phyloP scores from a whole-genome alignment of 352 stramenopile species.

The Thalassiosira mediterranea region DNA sequence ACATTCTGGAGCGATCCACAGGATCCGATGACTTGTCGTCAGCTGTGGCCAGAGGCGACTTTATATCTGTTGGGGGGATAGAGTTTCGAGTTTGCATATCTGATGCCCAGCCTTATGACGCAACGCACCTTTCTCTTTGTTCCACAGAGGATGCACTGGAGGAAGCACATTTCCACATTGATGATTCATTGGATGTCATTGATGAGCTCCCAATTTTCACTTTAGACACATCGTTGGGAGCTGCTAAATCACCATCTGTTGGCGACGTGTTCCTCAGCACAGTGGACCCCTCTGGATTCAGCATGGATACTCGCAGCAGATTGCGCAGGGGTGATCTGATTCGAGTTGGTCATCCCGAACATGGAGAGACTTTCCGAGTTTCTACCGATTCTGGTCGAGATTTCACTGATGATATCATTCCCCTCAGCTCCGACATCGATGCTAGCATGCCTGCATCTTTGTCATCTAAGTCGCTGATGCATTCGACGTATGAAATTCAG shows the following conservation, averaged over 20 bases:
- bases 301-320: constrained; percentile 62
- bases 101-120: constrained; percentile 55
- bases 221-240: constrained; percentile 72
- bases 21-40: constrained; percentile 58
- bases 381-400: constrained; percentile 54
- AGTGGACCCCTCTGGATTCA: constrained; percentile 53
- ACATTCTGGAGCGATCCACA: constrained; percentile 50
- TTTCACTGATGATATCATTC: constrained; percentile 60
- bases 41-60: constrained; percentile 73
- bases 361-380: constrained; percentile 81
- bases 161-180: constrained; percentile 46
- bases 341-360: constrained; percentile 75
- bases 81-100: constrained; percentile 82
- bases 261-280: constrained; percentile 68
- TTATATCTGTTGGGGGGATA: constrained; percentile 75
- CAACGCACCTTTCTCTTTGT: constrained; percentile 72
- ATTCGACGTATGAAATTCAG: constrained; percentile 84
- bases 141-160: constrained; percentile 54
- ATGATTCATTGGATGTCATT: constrained; percentile 44
- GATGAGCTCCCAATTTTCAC: constrained; percentile 71
- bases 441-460: constrained; percentile 53
- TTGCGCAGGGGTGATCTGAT: constrained; percentile 80
- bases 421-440: constrained; percentile 59
- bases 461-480: constrained; percentile 53
- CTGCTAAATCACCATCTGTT: constrained; percentile 51